Conservation (phyloP, 495 filamentous ascomycete species). For the Tetracladium setigerum region DNA sequence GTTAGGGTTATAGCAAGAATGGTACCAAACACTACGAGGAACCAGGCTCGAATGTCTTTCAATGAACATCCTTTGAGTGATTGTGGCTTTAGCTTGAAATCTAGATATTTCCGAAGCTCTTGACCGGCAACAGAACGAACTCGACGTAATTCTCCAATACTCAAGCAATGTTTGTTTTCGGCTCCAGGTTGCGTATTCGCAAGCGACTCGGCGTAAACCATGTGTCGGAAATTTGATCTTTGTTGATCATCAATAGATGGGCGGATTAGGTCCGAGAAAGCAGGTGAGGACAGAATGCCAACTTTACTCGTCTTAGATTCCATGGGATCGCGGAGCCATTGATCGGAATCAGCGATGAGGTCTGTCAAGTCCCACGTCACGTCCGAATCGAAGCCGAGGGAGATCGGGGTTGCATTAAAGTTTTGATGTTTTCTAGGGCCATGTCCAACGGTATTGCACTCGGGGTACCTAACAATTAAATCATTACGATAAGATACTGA, state of each 20-base stretch:
- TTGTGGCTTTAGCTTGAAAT: background rate
- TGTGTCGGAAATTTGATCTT: background rate
- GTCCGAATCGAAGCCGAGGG: background rate
- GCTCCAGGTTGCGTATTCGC: conserved; percentile 3
- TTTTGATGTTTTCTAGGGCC: background rate
- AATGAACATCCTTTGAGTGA: background rate
- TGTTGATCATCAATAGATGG: background rate
- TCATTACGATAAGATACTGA: no score
- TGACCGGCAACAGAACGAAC: conserved; percentile 6
- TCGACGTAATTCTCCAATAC: conserved; percentile 1
- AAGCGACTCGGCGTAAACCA: conserved; percentile 7
- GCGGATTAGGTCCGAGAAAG: conserved; percentile 1
- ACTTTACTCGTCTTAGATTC: conserved; percentile 5
- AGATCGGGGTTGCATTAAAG: background rate
- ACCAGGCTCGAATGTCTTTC: background rate
- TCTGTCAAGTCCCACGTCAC: conserved; percentile 1
- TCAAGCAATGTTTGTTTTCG: background rate
- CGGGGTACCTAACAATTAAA: no score
- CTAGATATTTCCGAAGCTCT: background rate
- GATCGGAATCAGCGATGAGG: background rate
- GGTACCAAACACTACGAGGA: conserved; percentile 3
- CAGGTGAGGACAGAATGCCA: conserved; percentile 1
- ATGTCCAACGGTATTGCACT: no score
- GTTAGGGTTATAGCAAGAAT: conserved; percentile 11
- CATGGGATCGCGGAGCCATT: conserved; percentile 3